These are phyloP conservation scores for Phylloporus sp. DNA, from an alignment of 768 basidiomycete genomes.

Conservation along the genomic window DNA sequence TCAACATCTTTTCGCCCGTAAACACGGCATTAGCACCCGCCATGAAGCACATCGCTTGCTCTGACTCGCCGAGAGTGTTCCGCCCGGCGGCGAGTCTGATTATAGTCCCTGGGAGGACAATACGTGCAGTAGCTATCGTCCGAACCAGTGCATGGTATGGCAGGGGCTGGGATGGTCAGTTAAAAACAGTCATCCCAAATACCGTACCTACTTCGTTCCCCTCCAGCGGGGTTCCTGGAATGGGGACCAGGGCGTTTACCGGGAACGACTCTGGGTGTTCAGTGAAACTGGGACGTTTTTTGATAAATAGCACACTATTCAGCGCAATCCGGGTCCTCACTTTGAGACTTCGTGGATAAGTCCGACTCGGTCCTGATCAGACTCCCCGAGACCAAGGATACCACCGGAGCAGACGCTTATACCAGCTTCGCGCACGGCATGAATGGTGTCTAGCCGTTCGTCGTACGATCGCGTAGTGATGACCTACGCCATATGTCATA, in stretches of 20 bases:
- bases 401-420: constrained; percentile 98
- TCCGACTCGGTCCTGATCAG: constrained; percentile 84
- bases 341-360: constrained; percentile 91
- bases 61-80: constrained; percentile 80
- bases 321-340: constrained; percentile 40
- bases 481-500: constrained; percentile 48
- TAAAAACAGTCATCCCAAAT: constrained; percentile 3
- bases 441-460: constrained; percentile 85
- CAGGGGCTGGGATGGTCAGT: constrained; percentile 53
- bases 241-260: constrained; percentile 95
- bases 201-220: constrained; percentile 64
- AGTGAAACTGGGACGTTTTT: constrained; percentile 56
- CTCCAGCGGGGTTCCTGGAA: constrained; percentile 90
- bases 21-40: constrained; percentile 98
- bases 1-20: constrained; percentile 97
- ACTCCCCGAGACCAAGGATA: constrained; percentile 90
- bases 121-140: constrained; percentile 92
- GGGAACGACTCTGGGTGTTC: constrained; percentile 99
- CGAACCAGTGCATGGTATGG: constrained; percentile 79
- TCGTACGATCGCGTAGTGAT: constrained; percentile 95
- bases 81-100: constrained; percentile 94
- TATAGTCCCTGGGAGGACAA: constrained; percentile 87
- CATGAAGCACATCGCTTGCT: constrained; percentile 98
- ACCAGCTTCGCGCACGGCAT: constrained; percentile 87
- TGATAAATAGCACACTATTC: constrained; percentile 3